Percentiles rank a stretch among this genome's conserved stretches.
Evolutionary conservation across 2,329 filamentous ascomycete species (phyloP).

Genomic region (Waltergamsia citrina): DNA sequence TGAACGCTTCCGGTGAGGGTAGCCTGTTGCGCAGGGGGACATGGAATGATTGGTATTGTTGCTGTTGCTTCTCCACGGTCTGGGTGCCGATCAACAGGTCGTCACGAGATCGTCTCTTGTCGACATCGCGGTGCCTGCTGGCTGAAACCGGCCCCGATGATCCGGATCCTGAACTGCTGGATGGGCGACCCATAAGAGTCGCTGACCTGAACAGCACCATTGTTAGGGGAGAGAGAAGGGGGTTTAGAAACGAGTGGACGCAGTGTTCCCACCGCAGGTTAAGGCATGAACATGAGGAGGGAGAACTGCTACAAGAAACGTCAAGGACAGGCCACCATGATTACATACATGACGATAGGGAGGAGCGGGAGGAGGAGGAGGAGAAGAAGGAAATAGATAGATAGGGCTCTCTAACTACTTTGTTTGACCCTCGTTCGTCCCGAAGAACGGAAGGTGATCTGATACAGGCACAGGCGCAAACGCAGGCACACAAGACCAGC

Average conservation of each 20-base stretch:
- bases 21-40: conserved; percentile 2
- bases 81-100: conserved; percentile 5
- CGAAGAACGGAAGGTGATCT: too few species aligned
- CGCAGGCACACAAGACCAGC: too few species aligned
- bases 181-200: conserved; percentile 2
- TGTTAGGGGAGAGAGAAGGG: neutral
- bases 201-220: neutral
- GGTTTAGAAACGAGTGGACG: neutral
- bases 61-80: conserved; percentile 5
- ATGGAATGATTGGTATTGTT: conserved; percentile 3
- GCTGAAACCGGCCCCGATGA: neutral
- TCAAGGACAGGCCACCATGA: neutral
- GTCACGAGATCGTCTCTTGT: conserved; percentile 6
- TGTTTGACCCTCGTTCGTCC: too few species aligned
- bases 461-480: too few species aligned
- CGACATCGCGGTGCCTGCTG: neutral
- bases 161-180: conserved; percentile 4
- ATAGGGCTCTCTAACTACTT: too few species aligned
- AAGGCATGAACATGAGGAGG: neutral
- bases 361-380: too few species aligned
- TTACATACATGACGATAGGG: neutral
- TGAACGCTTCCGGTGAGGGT: conserved; percentile 2
- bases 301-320: neutral
- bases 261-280: neutral
- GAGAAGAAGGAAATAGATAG: too few species aligned